Percentiles rank a stretch among this genome's conserved stretches.
Evolutionary conservation across 2,329 filamentous ascomycete genomes (phyloP).

Genomic region (Calonectria ilicicola): DNA sequence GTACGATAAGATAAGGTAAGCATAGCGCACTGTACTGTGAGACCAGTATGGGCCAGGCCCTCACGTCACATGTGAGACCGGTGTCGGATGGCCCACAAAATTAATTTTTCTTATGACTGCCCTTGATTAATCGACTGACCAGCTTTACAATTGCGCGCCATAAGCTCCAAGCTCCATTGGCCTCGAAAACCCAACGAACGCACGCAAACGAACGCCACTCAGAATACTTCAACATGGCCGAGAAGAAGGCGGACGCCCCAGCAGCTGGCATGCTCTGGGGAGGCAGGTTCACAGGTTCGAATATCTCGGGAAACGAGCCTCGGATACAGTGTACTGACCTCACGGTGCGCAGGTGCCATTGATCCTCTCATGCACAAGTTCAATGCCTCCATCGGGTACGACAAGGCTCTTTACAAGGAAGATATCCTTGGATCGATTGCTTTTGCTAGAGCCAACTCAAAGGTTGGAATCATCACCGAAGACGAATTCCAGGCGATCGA

Average conservation of each 20-base stretch:
- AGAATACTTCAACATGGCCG: constrained; percentile 36
- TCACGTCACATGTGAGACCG: constrained; percentile 14
- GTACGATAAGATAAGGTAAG: background rate
- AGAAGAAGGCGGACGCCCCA: constrained; percentile 44
- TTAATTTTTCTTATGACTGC: constrained; percentile 27
- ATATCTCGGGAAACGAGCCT: constrained; percentile 30
- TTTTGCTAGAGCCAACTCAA: constrained; percentile 83
- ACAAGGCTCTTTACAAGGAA: constrained; percentile 81
- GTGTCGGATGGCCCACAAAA: constrained; percentile 31
- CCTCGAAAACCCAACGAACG: constrained; percentile 32
- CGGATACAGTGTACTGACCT: constrained; percentile 45
- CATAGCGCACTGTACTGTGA: background rate
- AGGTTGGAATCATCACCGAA: constrained; percentile 77
- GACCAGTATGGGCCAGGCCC: background rate
- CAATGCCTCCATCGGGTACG: constrained; percentile 85
- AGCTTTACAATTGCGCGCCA: constrained; percentile 25
- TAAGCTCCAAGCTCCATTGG: constrained; percentile 29
- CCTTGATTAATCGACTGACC: constrained; percentile 29
- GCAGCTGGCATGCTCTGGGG: constrained; percentile 56
- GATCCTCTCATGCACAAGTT: constrained; percentile 90
- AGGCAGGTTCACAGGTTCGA: constrained; percentile 64
- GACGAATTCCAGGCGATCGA: constrained; percentile 82
- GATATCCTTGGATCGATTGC: constrained; percentile 86
- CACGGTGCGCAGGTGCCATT: constrained; percentile 61
- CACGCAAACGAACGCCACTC: constrained; percentile 12